Evolutionary conservation across 2,329 filamentous ascomycete genomes (phyloP), one percentile per base, ranked within the genome.

Genomic region (Calonectria naviculata): DNA sequence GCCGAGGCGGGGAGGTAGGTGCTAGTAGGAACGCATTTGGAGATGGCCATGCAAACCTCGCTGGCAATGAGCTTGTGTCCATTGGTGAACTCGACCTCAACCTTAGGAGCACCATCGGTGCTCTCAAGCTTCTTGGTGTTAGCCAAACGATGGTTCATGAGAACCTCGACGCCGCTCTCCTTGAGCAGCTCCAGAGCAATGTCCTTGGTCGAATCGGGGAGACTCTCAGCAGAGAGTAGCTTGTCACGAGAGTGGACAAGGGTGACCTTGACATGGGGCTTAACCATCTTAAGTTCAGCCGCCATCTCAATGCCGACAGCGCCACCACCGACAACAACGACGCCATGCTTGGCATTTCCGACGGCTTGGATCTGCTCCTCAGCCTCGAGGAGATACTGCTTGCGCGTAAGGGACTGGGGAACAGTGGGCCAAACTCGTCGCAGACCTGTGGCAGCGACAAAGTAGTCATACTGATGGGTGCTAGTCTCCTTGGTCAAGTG

Each of bases 221-320:
- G 86, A 4, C 89, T 90, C 83, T 97, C 94, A 0, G 92, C 90
- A 0, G 93, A 95, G 9, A 96, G 86, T 1, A 96, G 88, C 76
- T 89, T 89, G 29, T 88, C 85, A 24, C 93, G 87, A 5, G 93
- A 95, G 80, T 96, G 94, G 5, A 94, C 89, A 1, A 97, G 88
- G 1, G 90, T 93, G n/a, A 96, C 91, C 46, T 88, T 88, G 65
- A 90, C 84, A 13, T 88, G 78, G 0, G 94, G 93, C 71, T 92
- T 87, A 28, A 91, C 84, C 54, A 89, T 81, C 82, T 95, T 95
- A 65, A 95, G 85, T 83, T 97, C 94, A 1, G 93, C 91, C 0
- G 94, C 93, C 88, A 96, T 95, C 80, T 96, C 94, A 66, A 95
- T 91, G 10, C 94, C 94, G 1, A 95, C 94, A 8, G 94, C 94